Evolutionary conservation across 2,329 filamentous ascomycete species (phyloP).

Genomic region (Dothideomycetes sp.): DNA sequence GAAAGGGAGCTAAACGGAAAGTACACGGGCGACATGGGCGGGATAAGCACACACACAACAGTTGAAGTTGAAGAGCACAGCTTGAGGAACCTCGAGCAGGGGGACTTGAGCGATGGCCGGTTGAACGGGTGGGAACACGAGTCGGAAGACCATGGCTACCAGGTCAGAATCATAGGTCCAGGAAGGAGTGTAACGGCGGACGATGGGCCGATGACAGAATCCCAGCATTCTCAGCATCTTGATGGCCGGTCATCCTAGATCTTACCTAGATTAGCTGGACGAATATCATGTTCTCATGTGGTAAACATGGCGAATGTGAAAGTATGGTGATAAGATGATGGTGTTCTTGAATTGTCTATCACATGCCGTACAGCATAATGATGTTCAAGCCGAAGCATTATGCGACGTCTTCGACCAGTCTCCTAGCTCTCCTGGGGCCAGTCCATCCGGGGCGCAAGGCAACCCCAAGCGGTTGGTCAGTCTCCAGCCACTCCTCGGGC

Average conservation of each 20-base stretch:
- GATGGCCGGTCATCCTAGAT: no score
- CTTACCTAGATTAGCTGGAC: no score
- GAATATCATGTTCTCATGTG: no score
- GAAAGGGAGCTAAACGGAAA: neutral
- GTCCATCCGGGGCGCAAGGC: slow-evolving; percentile 35
- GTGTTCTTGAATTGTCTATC: no score
- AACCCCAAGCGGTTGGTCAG: slow-evolving; percentile 43
- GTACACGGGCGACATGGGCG: neutral
- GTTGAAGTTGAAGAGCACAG: neutral
- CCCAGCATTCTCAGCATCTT: neutral
- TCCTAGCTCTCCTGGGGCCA: neutral
- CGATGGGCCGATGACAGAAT: neutral
- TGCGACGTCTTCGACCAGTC: slow-evolving; percentile 10
- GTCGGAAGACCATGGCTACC: neutral
- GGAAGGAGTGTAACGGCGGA: neutral
- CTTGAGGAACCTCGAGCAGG: neutral
- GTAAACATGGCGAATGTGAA: no score
- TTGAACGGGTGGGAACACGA: neutral
- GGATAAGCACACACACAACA: neutral
- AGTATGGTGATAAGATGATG: no score
- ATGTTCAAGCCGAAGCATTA: slow-evolving; percentile 1
- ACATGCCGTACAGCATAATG: neutral
- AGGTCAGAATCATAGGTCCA: neutral
- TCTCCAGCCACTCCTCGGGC: slow-evolving; percentile 54
- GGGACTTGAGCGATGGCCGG: neutral